Evolutionary conservation across 139 green algal genomes (phyloP).

Genomic region (Closterium sp.): DNA sequence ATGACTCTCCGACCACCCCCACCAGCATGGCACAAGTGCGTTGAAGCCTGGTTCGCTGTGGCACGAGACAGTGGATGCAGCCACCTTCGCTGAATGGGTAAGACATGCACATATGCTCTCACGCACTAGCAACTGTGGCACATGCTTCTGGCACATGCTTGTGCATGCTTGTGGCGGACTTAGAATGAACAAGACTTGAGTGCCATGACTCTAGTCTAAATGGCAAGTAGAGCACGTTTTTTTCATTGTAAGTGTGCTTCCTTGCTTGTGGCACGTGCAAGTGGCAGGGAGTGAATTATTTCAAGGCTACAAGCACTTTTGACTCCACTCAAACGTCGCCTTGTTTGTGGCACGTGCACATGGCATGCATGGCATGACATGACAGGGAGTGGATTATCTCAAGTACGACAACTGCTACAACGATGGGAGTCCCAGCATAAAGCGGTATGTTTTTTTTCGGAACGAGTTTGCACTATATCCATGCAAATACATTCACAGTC

Average conservation of each 20-base stretch:
- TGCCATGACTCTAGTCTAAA: too few relatives aligned
- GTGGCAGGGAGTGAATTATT: slow-evolving; percentile 1
- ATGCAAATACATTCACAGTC: too few relatives aligned
- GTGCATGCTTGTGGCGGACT: too few relatives aligned
- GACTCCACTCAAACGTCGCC: too few relatives aligned
- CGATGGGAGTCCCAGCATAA: not conserved
- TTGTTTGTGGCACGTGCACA: not conserved
- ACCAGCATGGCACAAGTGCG: not conserved
- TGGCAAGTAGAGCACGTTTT: too few relatives aligned
- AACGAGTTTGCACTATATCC: too few relatives aligned
- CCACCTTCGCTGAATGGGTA: not conserved
- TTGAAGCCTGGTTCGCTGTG: not conserved
- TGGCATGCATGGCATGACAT: too few relatives aligned
- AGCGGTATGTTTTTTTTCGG: slow-evolving; percentile 14
- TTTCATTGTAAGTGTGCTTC: not conserved
- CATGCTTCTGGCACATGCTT: too few relatives aligned
- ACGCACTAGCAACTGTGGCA: too few relatives aligned
- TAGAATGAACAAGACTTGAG: too few relatives aligned
- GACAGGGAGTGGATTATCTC: slow-evolving; percentile 16
- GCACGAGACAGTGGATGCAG: not conserved
- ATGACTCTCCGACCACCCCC: too few relatives aligned
- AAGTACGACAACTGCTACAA: slow-evolving; percentile 32
- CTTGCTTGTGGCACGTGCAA: not conserved
- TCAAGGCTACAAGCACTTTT: slow-evolving; percentile 4
- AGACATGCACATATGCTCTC: not conserved